Evolutionary conservation across 2,329 filamentous ascomycete species (phyloP).

Genomic region (Bimuria novae-zelandiae): DNA sequence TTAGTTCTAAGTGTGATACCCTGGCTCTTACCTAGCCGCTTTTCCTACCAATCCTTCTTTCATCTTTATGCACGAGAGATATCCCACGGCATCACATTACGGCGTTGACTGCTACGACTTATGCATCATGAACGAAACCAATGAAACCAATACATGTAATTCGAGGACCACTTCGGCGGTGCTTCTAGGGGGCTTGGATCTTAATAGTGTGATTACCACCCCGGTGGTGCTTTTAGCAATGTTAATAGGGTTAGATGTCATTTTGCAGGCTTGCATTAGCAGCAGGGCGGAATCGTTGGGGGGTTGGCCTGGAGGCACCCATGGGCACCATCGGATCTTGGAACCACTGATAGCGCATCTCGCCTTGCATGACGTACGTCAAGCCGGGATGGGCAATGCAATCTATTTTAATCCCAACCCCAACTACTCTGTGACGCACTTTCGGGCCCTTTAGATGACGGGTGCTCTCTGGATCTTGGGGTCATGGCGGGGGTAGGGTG

Average conservation of each 20-base stretch:
- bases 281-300: no score
- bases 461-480: background rate
- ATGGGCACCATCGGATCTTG: background rate
- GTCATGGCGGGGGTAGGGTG: background rate
- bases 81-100: conserved; percentile 17
- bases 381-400: conserved; percentile 13
- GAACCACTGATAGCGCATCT: background rate
- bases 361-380: conserved; percentile 13
- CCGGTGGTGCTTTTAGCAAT: no score
- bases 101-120: conserved; percentile 24
- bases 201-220: no score
- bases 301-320: background rate
- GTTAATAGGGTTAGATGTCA: no score
- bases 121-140: conserved; percentile 18
- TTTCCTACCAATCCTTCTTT: conserved; percentile 24
- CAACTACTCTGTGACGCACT: background rate
- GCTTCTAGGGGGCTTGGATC: no score
- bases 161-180: no score
- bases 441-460: background rate
- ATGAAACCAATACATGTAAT: background rate
- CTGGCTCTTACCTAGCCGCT: conserved; percentile 23
- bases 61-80: conserved; percentile 22
- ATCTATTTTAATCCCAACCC: conserved; percentile 1
- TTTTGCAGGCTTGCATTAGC: no score
- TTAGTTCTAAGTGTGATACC: conserved; percentile 39